Evolutionary conservation across 495 filamentous ascomycete species (phyloP), one percentile per base, ranked within the genome.

Genomic region (Penicillium lagena): DNA sequence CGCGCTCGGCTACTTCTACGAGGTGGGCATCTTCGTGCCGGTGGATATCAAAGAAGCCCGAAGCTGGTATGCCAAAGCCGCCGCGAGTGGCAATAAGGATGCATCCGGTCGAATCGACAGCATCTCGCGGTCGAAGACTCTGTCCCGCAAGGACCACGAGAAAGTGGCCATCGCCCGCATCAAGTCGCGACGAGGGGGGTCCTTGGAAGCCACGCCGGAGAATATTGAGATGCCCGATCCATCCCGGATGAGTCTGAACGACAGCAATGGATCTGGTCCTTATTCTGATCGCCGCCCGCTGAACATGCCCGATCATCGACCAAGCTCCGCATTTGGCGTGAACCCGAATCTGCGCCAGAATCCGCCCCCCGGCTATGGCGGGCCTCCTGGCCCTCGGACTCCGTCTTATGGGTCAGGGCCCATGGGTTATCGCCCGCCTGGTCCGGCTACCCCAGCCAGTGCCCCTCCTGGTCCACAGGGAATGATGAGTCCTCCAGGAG

Each of bases 1-100:
- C 53, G 93, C 94, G 35, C 79, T 98, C 74, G 93, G 93, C 6
- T 98, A 98, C 63, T 98, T 96, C 64, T 83, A 90, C 63, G 93
- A 98, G 64, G 91, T 98, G 49, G 93, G 93, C 45, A 89, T 97
- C 56, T 85, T 86, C 56, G 86, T 91, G 13, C 76, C 76, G 2
- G 82, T 85, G 27, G 83, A 96, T 59, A 69, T 96, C 34, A 80
- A 82, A 50, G 86, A 93, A 63, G 93, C 93, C 5, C 74, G 83
- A 48, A 81, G 69, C 46, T 98, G 93, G 93, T 98, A 98, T 59
- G 78, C 86, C 49, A 85, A 88, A 59, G 90, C 93, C 13, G 85
- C 89, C 12, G 83, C 86, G 35, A 88, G 90, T 60, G 94, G 91
- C 32, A 97, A 96, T 55, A 86, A 88, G 54, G 93, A 98, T 61